Percentiles rank a stretch among this genome's conserved stretches.
Evolutionary conservation across 108 stramenopile species (phyloP).

Genomic region (Nitzschia putrida): DNA sequence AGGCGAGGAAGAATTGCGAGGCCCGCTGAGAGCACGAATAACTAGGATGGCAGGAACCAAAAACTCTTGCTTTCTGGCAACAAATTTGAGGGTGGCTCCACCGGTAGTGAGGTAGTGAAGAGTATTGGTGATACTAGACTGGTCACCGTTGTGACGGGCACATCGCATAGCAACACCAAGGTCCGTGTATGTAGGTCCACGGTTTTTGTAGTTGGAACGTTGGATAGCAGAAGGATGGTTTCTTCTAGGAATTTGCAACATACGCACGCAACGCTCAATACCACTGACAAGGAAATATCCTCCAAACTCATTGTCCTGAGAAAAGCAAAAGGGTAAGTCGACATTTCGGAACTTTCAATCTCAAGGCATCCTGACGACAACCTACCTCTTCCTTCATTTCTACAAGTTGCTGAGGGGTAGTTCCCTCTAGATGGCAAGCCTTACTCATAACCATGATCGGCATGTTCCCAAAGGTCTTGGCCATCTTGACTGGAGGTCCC

Average conservation of each 20-base stretch:
- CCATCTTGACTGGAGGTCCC: slow-evolving; percentile 33
- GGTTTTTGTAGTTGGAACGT: slow-evolving; percentile 90
- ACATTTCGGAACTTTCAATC: not conserved
- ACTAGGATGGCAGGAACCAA: slow-evolving; percentile 91
- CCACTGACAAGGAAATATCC: slow-evolving; percentile 97
- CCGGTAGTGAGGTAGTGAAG: slow-evolving; percentile 95
- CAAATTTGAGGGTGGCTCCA: slow-evolving; percentile 90
- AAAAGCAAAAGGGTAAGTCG: not conserved
- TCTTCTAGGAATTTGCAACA: slow-evolving; percentile 91
- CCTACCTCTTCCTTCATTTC: slow-evolving; percentile 69
- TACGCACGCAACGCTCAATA: slow-evolving; percentile 93
- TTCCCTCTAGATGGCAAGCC: slow-evolving; percentile 68
- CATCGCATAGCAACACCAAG: slow-evolving; percentile 85
- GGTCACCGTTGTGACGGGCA: slow-evolving; percentile 78
- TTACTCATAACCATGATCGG: slow-evolving; percentile 93
- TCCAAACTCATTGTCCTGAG: slow-evolving; percentile 90
- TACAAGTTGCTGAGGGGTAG: slow-evolving; percentile 55
- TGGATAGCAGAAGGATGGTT: slow-evolving; percentile 93
- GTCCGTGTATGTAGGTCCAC: slow-evolving; percentile 84
- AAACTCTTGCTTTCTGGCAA: slow-evolving; percentile 92
- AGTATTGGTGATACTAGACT: slow-evolving; percentile 91
- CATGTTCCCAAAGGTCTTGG: slow-evolving; percentile 82
- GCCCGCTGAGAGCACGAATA: slow-evolving; percentile 80
- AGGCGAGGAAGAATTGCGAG: slow-evolving; percentile 15
- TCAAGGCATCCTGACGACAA: not conserved